Base-by-base conservation (phyloP, 768 basidiomycete species). In the Agrocybe praecox region DNA sequence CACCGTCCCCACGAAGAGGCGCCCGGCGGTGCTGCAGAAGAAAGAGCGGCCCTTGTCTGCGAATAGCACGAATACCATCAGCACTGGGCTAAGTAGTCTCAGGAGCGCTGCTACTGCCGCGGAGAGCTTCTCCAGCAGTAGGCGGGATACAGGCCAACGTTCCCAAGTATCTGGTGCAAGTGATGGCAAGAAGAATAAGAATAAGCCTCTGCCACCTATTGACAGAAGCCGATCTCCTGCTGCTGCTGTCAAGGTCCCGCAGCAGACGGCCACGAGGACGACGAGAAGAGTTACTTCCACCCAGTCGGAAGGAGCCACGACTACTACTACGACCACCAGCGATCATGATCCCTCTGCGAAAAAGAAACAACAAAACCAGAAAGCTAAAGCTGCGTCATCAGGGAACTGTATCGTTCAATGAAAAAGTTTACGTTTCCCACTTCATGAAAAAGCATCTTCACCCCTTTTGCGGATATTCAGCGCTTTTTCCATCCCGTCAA, bases 61-160 rank as follows among this genome's bases (percentile, higher is more conserved):
- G 61, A 79, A 81, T 18, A 90, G 88, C 67, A 78, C 74, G 56
- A 82, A 81, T 65, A 86, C 86, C 2, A 78, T 74, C 57, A 82
- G 81, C 65, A 86, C 86, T 1, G 72, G 75, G 5, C 75, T 79
- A 8, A 83, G 83, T 63, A 90, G 89, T 62, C 58, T 87, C 63
- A 77, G 82, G 40, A 87, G 85, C 60, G 80, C 79, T 15, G 79
- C 75, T 2, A 87, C 83, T 11, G 77, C 80, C 14, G 74, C 66
- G 50, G 83, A 76, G 64, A 79, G 77, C 55, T 68, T 72, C 21
- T 71, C 68, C 36, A 78, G 72, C 36, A 78, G 72, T 61, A 68
- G 67, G 47, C 69, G 66, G 33, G 66, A 70, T 24, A 65, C 66
- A 10, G 65, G 62, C 12, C 43, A 52, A 43, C 59, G 59, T 15